These are phyloP conservation scores for Myxozyma udenii DNA, from an alignment of 805 yeast genomes.

Conservation along the genomic window DNA sequence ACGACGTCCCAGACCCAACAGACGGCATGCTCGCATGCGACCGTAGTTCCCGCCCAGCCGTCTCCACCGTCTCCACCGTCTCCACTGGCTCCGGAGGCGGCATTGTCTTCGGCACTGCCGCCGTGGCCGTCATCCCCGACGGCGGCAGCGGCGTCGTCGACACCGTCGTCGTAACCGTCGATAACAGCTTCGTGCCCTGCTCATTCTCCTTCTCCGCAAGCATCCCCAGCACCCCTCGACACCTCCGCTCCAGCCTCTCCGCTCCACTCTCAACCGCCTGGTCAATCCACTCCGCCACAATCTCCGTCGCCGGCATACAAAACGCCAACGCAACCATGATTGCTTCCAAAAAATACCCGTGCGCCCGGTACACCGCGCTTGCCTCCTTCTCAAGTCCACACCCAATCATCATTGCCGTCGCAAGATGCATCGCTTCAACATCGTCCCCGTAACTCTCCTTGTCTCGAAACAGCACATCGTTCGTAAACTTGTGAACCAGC, in stretches of 20 bases:
- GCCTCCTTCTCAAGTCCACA: constrained; percentile 20
- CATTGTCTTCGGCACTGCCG: neutral
- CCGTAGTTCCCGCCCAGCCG: neutral
- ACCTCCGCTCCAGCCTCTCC: constrained; percentile 11
- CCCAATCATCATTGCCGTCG: constrained; percentile 26
- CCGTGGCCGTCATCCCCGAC: constrained; percentile 5
- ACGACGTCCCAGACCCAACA: neutral
- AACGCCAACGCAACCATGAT: constrained; percentile 20
- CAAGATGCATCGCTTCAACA: constrained; percentile 28
- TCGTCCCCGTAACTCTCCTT: constrained; percentile 25
- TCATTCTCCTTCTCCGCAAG: too few species aligned
- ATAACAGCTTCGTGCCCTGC: neutral
- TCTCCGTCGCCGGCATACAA: constrained; percentile 9
- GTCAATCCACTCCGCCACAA: constrained; percentile 15
- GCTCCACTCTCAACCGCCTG: constrained; percentile 12
- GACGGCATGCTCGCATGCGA: neutral
- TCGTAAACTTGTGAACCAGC: constrained; percentile 15
- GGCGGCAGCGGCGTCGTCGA: neutral
- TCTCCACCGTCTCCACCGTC: neutral
- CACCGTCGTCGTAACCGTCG: neutral
- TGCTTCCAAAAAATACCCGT: constrained; percentile 25
- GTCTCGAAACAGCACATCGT: constrained; percentile 18
- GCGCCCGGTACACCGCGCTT: constrained; percentile 11
- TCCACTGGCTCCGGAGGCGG: neutral
- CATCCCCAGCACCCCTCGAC: constrained; percentile 6